Evolutionary conservation across 495 filamentous ascomycete genomes (phyloP), one percentile per base, ranked within the genome.

Genomic region (Tricharina praecox): DNA sequence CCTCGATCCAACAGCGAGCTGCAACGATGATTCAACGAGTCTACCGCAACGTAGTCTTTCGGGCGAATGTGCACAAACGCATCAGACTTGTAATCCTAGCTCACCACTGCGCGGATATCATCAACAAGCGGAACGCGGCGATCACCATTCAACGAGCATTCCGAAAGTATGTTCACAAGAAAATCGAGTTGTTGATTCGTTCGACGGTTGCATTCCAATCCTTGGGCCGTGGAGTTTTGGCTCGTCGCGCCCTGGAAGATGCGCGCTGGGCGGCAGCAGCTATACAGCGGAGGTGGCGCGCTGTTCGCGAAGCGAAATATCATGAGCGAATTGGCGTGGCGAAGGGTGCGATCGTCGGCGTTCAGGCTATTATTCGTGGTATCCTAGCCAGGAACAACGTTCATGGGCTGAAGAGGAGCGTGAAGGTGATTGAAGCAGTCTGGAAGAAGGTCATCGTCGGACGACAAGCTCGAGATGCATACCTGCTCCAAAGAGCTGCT

Each of bases 111-210:
- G 66, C 70, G 7, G 58, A 63, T 11, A 60, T 68, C 18, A 68
- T 70, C 34, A 64, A 64, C 37, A 63, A 65, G 1, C 54, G 63
- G 43, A 62, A 68, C 57, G 77, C 77, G 10, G 74, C 72, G 7
- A 51, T 56, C 5, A 65, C 64, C 4, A 74, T 81, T 23, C 69
- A 72, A 55, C 63, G 65, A 16, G 53, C 50, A 3, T 71, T 61
- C 53, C 61, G 58, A 9, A 25, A 39, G 25, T 55, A 54, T 36
- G 41, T 63, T 13, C 51, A 53, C 18, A 19, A 48, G 23, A 60
- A 53, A 20, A 61, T 63, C 25, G 49, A 54, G 24, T 50, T 35
- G n/a, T 50, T 62, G 9, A 47, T 62, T 21, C 39, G 44, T 16
- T 19, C 42, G 3, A 50, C 55, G 36, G 56, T 47, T 21, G 44